Evolutionary conservation across 148 eudicot species (phyloP), one percentile per base, ranked within the genome.

Genomic region (Arctostaphylos glauca): DNA sequence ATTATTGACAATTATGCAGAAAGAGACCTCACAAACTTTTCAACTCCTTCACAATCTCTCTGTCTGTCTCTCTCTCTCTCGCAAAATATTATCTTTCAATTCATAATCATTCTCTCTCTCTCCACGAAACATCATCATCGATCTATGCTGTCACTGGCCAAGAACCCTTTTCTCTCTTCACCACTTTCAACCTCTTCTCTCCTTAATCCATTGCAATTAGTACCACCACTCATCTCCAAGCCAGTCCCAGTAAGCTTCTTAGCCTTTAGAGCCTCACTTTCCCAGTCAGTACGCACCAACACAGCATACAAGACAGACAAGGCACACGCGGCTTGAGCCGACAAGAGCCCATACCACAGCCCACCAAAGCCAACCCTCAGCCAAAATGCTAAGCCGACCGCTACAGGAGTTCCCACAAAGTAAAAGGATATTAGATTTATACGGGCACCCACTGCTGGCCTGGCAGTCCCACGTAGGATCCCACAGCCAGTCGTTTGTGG

Each of bases 401-500:
- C 98, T 13, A 96, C 93, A 0, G 99, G 99, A 3, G 92, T 93
- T 38, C 99, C 99, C 78, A 96, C 95, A 38, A 91, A 89, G 89
- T 96, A 96, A 85, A 96, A 96, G 0, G 97, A 92, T 13, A 92
- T 91, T 0, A 96, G 90, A 83, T 96, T 96, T 74, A 96, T 94
- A 16, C 91, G 91, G 77, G 98, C 99, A 25, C 95, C 99, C 21
- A 94, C 90, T 0, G 88, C 93, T 0, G 99, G 99, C 77, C 99
- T 84, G 7, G 99, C 98, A 0, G 94, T 90, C 64, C 98, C 99
- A 16, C 99, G 94, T 48, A 96, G 87, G 82, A 96, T 90, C 43
- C 99, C 99, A 78, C 99, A 96, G 48, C 99, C 99, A 0, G 99
- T 96, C 0, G 99, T 96, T 44, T 96, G 99, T 6, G 99, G 99